phyloP scores from a whole-genome alignment of 192 early-diverging fungal genomes.

The Backusella tarrabulga region DNA sequence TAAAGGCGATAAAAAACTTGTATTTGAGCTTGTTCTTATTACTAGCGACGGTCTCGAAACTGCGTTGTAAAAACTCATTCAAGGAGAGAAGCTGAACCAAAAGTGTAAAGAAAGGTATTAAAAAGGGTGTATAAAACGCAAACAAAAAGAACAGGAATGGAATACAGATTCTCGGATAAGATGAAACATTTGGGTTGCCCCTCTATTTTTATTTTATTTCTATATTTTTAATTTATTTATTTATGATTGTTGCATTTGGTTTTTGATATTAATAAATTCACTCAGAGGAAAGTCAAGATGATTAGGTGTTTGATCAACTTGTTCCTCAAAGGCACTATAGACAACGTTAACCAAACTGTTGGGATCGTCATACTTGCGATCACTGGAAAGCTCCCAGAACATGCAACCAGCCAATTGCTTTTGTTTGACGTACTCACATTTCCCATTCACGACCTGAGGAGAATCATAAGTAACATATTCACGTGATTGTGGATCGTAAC shows the following conservation, averaged over 20 bases:
- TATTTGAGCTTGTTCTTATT: neutral
- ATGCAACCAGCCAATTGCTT: conserved; percentile 67
- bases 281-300: conserved; percentile 47
- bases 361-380: conserved; percentile 40
- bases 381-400: conserved; percentile 75
- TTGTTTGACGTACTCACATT: conserved; percentile 61
- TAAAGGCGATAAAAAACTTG: neutral
- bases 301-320: conserved; percentile 38
- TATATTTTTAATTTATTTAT: conserved; percentile 2
- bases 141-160: neutral
- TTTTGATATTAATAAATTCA: conserved; percentile 45
- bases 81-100: neutral
- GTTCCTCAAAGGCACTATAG: conserved; percentile 20
- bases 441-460: conserved; percentile 57
- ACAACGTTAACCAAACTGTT: conserved; percentile 41
- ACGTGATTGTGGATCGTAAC: conserved; percentile 64
- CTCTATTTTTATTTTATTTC: neutral
- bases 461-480: conserved; percentile 87
- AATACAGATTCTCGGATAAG: neutral
- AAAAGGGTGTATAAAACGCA: neutral
- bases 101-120: neutral
- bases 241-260: neutral
- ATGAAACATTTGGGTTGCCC: neutral
- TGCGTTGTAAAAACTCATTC: conserved; percentile 11
- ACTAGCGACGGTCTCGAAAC: neutral